Percentiles rank a stretch among this genome's conserved stretches.
Conservation (phyloP, 257 asterid species). For the Penstemon newberryi region DNA sequence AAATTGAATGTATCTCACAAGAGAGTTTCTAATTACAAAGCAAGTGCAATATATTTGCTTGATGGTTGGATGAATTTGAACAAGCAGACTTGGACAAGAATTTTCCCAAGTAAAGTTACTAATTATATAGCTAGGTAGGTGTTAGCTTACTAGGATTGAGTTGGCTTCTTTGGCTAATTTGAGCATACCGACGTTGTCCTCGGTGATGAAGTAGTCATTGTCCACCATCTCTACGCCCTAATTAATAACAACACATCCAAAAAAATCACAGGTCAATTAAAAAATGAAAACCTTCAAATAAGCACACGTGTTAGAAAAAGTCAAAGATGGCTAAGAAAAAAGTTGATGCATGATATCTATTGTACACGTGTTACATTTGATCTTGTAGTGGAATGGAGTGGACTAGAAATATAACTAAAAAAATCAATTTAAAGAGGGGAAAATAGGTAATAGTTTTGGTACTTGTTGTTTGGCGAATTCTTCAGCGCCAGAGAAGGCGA, state of each 20-base stretch:
- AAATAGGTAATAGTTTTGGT: neutral
- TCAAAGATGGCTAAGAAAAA: neutral
- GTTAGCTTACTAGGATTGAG: conserved; percentile 56
- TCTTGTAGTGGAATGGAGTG: neutral
- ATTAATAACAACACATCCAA: neutral
- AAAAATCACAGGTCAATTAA: neutral
- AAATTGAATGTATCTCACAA: too few relatives aligned
- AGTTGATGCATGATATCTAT: conserved; percentile 11
- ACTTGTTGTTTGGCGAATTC: conserved; percentile 87
- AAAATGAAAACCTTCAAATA: neutral
- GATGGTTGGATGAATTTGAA: too few relatives aligned
- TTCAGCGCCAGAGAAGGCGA: conserved; percentile 89
- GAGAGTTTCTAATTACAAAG: too few relatives aligned
- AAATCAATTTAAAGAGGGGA: neutral
- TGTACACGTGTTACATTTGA: neutral
- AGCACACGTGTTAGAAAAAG: neutral
- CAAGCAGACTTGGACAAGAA: too few relatives aligned
- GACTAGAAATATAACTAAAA: neutral
- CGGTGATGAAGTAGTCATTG: conserved; percentile 80
- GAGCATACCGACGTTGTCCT: conserved; percentile 88
- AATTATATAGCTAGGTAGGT: too few relatives aligned
- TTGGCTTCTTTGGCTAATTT: conserved; percentile 94
- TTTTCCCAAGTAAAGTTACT: too few relatives aligned
- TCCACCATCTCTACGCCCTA: conserved; percentile 88
- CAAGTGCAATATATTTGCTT: too few relatives aligned